These are phyloP conservation scores for Fusarium sp. DNA, from an alignment of 2,329 filamentous ascomycete genomes.

Conservation along the genomic window DNA sequence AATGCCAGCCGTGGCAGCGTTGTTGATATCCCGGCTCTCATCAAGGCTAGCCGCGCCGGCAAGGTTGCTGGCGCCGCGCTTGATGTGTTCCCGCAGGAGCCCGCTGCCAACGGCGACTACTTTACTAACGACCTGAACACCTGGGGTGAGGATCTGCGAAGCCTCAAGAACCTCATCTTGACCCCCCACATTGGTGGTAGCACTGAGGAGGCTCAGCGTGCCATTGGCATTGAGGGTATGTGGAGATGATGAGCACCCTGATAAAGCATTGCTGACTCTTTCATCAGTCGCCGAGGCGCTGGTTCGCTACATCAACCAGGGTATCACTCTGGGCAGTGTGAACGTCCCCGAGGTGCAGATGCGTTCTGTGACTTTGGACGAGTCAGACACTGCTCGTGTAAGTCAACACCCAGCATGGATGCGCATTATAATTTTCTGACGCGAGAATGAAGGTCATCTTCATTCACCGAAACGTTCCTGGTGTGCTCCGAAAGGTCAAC, in stretches of 20 bases:
- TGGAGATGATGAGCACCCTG: neutral
- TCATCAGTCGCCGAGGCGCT: conserved; percentile 82
- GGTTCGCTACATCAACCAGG: conserved; percentile 96
- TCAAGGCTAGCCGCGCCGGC: conserved; percentile 87
- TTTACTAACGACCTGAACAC: conserved; percentile 87
- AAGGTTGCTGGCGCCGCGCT: conserved; percentile 95
- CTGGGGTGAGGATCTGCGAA: conserved; percentile 89
- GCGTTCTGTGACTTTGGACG: conserved; percentile 90
- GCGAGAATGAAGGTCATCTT: conserved; percentile 78
- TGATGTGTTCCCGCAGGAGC: conserved; percentile 96
- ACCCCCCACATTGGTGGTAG: conserved; percentile 98
- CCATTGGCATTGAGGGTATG: conserved; percentile 89
- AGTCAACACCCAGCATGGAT: conserved; percentile 20
- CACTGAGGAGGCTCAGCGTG: conserved; percentile 96
- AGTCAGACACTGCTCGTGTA: conserved; percentile 89
- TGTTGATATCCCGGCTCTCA: conserved; percentile 92
- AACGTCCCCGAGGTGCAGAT: conserved; percentile 97
- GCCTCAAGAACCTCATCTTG: conserved; percentile 92
- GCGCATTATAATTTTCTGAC: conserved; percentile 30
- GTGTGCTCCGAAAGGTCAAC: conserved; percentile 95
- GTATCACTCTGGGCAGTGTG: conserved; percentile 90
- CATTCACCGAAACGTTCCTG: conserved; percentile 96
- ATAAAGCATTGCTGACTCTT: conserved; percentile 28
- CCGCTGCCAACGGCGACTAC: conserved; percentile 93
- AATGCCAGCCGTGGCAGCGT: conserved; percentile 96